phyloP scores from a whole-genome alignment of 257 asterid genomes.

The Forsythia viridissima region DNA sequence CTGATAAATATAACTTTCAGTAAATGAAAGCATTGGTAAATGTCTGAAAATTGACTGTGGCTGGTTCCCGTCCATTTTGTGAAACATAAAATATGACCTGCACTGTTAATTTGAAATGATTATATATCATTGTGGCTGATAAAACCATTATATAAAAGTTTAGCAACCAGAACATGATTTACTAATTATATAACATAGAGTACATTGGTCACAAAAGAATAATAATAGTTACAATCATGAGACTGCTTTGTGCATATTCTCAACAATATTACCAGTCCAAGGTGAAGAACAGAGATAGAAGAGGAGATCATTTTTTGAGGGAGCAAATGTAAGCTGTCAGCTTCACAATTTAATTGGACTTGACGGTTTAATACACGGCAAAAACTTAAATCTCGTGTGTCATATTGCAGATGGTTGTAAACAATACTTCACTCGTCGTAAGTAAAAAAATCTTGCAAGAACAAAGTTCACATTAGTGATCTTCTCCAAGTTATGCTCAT shows the following conservation, averaged over 20 bases:
- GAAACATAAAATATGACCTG: conserved; percentile 94
- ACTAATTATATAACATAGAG: neutral
- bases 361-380: neutral
- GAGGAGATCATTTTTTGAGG: neutral
- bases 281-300: neutral
- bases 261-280: neutral
- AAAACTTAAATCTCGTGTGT: neutral
- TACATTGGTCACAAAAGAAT: neutral
- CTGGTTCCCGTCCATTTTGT: conserved; percentile 65
- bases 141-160: neutral
- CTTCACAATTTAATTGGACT: neutral
- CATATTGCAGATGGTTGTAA: neutral
- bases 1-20: conserved; percentile 95
- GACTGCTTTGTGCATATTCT: neutral
- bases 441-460: neutral
- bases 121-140: conserved; percentile 15
- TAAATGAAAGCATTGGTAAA: conserved; percentile 85
- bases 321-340: neutral
- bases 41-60: conserved; percentile 64
- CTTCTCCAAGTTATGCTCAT: neutral
- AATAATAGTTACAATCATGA: neutral
- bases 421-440: neutral
- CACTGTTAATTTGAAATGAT: conserved; percentile 50
- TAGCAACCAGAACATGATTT: conserved; percentile 14
- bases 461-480: neutral